Base-by-base conservation (phyloP, 306 rosid genomes). In the Luffa aegyptiaca region DNA sequence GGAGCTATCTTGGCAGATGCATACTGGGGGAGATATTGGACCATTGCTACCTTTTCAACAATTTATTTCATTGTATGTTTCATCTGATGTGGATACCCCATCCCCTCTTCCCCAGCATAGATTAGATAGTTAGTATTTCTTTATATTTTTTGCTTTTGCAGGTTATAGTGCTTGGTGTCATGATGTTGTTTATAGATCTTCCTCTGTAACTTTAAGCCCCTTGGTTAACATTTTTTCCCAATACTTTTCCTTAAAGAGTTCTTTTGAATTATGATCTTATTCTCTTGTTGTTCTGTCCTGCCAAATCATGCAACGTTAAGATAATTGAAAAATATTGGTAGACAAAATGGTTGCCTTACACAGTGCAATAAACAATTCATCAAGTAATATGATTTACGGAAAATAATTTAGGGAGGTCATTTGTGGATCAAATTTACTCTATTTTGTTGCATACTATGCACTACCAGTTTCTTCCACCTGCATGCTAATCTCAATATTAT, bases 1-100 rank as follows among this genome's bases (percentile, higher is more conserved):
- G 99, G 99, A 81, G 99, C 99, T 68, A 81, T 96, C 72, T 48
- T 93, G 56, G 99, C 99, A 63, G 99, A 96, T 93, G 90, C 98
- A 81, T 93, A 89, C 85, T 96, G 92, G 98, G 99, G 99, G 83
- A 88, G 99, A 90, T 96, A 90, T 85, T 96, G 99, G 99, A 96
- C 99, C 11, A 96, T 96, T 84, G 96, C 98, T 37, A 51, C 37
- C 73, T 96, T 93, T 85, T 96, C 97, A 82, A 85, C 80, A 0
- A 89, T 96, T 79, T 93, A 96, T 82, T 91, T 96, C 81, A 62
- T 96, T 41, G 99, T 93, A 89, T 89, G 80, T 89, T 52, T 80
- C 48, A 57, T 18, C 56, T 42, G 61, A 75, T 20, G 49, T 70
- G 68, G n/a, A 62, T 69, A 55, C 41, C 26, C 46, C 58, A 46